A percentile compares a stretch with the other conserved stretches of the same genome.
These are phyloP conservation scores for Saccharomyces pastorianus DNA, from an alignment of 1,139 yeast species.

Conservation along the genomic window DNA sequence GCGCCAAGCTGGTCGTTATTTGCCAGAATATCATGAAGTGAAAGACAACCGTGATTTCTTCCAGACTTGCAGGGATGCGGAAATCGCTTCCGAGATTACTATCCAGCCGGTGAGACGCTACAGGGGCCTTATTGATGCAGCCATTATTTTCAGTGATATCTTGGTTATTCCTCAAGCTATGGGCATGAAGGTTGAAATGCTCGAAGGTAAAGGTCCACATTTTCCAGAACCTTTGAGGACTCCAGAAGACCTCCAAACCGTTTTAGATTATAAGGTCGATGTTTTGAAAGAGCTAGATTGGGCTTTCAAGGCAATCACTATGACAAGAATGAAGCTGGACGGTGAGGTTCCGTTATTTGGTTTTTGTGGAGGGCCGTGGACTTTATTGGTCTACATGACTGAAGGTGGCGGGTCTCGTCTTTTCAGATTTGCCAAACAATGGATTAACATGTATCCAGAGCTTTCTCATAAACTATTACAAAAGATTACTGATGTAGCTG, in stretches of 20 bases:
- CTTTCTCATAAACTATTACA: constrained; percentile 65
- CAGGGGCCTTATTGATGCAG: constrained; percentile 88
- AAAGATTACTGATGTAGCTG: constrained; percentile 78
- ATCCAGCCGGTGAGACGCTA: constrained; percentile 91
- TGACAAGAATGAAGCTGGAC: constrained; percentile 71
- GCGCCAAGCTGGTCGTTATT: constrained; percentile 53
- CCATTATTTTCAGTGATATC: constrained; percentile 91
- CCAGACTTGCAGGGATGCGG: constrained; percentile 89
- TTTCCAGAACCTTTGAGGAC: constrained; percentile 80
- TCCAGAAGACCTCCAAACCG: constrained; percentile 54
- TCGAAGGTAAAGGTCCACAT: constrained; percentile 90
- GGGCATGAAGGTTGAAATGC: constrained; percentile 93
- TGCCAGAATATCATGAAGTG: constrained; percentile 86
- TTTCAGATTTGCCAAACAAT: constrained; percentile 84
- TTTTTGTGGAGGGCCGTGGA: constrained; percentile 99
- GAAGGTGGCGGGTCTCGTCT: constrained; percentile 95
- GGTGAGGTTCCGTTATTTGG: constrained; percentile 94
- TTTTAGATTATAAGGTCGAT: constrained; percentile 54
- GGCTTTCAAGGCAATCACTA: constrained; percentile 88
- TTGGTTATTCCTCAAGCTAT: constrained; percentile 95
- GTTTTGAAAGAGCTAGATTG: constrained; percentile 73
- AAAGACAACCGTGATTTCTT: constrained; percentile 86
- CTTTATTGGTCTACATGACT: constrained; percentile 89
- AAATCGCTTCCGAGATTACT: constrained; percentile 85
- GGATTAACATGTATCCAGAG: constrained; percentile 77